Conservation (phyloP, 1,284 basidiomycete genomes). For the Boletellus deceptivus region DNA sequence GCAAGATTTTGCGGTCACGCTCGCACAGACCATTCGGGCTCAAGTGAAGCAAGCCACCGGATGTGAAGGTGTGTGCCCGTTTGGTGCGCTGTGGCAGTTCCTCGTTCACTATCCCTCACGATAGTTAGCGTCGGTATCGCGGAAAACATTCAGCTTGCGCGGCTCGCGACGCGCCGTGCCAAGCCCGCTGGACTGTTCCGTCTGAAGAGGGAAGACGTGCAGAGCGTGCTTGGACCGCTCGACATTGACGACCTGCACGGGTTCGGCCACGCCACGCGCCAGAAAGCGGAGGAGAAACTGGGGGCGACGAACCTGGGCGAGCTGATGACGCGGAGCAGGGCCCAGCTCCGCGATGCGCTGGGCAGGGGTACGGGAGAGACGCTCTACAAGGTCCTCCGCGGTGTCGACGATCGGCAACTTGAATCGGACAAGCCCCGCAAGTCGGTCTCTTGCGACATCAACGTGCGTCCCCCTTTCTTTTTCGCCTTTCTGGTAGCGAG, state of each 20-base stretch:
- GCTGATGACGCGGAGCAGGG: conserved; percentile 59
- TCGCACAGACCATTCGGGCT: conserved; percentile 79
- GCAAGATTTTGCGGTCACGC: conserved; percentile 60
- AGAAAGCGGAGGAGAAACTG: conserved; percentile 77
- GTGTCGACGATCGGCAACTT: conserved; percentile 77
- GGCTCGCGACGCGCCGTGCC: conserved; percentile 86
- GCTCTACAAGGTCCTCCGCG: conserved; percentile 80
- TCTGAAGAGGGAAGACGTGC: conserved; percentile 55
- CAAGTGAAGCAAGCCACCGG: conserved; percentile 75
- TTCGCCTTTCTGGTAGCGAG: too few species aligned
- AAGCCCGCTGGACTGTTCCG: conserved; percentile 89
- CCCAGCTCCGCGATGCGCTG: conserved; percentile 65
- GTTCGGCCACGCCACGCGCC: conserved; percentile 73
- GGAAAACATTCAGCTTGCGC: conserved; percentile 89
- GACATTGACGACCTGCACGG: conserved; percentile 87
- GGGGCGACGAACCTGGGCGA: conserved; percentile 72
- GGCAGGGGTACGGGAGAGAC: conserved; percentile 85
- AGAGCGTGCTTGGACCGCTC: conserved; percentile 67
- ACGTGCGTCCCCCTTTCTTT: too few species aligned
- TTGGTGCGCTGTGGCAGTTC: not conserved
- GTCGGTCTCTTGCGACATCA: conserved; percentile 89
- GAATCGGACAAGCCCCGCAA: conserved; percentile 84
- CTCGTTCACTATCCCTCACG: conserved; percentile 3
- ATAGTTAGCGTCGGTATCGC: conserved; percentile 89
- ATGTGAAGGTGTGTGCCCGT: conserved; percentile 67